phyloP scores from a whole-genome alignment of 208 protist species.

The Angomonas deanei region DNA sequence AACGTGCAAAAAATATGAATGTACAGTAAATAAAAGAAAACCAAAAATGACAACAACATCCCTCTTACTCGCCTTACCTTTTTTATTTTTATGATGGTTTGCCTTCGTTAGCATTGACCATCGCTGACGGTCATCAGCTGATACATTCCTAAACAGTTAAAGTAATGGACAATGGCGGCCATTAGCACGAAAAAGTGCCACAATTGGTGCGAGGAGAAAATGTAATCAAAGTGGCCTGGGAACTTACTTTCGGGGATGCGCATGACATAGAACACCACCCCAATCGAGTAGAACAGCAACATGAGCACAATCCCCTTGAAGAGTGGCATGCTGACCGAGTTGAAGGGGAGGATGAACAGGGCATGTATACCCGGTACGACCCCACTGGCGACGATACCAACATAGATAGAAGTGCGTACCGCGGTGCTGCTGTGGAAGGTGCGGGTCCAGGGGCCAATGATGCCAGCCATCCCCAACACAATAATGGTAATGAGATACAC shows the following conservation, averaged over 20 bases:
- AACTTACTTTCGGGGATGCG: conserved; percentile 37
- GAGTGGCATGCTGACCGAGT: neutral
- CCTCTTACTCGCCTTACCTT: neutral
- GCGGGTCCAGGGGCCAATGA: conserved; percentile 17
- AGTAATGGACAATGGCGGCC: conserved; percentile 47
- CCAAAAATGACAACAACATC: neutral
- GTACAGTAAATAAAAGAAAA: conserved; percentile 2
- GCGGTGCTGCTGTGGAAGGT: conserved; percentile 13
- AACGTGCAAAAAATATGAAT: neutral
- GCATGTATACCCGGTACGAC: conserved; percentile 26
- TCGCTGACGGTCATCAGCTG: conserved; percentile 27
- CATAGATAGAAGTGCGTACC: conserved; percentile 24
- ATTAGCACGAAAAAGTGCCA: conserved; percentile 57
- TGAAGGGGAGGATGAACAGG: conserved; percentile 16
- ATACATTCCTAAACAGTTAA: conserved; percentile 32
- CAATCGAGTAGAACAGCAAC: conserved; percentile 35
- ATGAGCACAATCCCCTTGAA: conserved; percentile 27
- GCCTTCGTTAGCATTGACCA: conserved; percentile 19
- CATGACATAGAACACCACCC: conserved; percentile 44
- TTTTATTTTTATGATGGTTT: neutral
- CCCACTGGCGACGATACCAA: conserved; percentile 24
- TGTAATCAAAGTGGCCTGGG: conserved; percentile 45
- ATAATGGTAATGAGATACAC: conserved; percentile 33
- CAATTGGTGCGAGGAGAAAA: conserved; percentile 45
- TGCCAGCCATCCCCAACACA: conserved; percentile 18